Evolutionary conservation across 2,329 filamentous ascomycete species (phyloP).

Genomic region (Penicillium polonicum): DNA sequence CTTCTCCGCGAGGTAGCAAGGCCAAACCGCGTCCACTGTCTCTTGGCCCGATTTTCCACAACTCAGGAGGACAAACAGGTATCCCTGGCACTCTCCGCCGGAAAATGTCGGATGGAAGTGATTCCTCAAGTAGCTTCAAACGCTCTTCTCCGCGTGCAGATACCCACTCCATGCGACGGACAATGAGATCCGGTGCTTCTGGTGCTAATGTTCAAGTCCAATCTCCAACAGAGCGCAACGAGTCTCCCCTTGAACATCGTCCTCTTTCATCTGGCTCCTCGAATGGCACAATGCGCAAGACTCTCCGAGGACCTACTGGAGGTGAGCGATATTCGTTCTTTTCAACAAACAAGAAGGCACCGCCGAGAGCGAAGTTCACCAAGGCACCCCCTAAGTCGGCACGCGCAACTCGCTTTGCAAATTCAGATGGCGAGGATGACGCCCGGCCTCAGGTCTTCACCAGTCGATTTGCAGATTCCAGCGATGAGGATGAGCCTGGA

Average conservation of each 20-base stretch:
- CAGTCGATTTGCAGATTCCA: conserved; percentile 70
- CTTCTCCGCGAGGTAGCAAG: conserved; percentile 6
- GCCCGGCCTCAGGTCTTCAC: conserved; percentile 41
- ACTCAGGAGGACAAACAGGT: conserved; percentile 1
- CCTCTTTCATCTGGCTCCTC: conserved; percentile 46
- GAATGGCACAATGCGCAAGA: conserved; percentile 46
- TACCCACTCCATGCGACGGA: conserved; percentile 64
- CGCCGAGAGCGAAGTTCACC: conserved; percentile 27
- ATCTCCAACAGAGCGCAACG: conserved; percentile 48
- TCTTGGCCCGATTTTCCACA: conserved; percentile 23
- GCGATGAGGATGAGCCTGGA: conserved; percentile 62
- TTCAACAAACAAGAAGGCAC: conserved; percentile 38
- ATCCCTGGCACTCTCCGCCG: conserved; percentile 46
- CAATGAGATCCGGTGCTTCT: conserved; percentile 62
- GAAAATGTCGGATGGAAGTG: conserved; percentile 64
- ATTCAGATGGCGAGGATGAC: conserved; percentile 60
- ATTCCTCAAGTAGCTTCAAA: conserved; percentile 74
- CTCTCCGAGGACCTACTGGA: conserved; percentile 51
- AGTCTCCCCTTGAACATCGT: conserved; percentile 59
- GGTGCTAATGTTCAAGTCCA: conserved; percentile 30
- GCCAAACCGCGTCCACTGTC: conserved; percentile 24
- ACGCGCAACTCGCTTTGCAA: conserved; percentile 54
- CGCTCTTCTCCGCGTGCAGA: conserved; percentile 53
- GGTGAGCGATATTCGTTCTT: conserved; percentile 43
- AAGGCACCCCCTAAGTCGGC: conserved; percentile 26